Conservation (phyloP, 257 asterid species). For the Nicotiana undulata region DNA sequence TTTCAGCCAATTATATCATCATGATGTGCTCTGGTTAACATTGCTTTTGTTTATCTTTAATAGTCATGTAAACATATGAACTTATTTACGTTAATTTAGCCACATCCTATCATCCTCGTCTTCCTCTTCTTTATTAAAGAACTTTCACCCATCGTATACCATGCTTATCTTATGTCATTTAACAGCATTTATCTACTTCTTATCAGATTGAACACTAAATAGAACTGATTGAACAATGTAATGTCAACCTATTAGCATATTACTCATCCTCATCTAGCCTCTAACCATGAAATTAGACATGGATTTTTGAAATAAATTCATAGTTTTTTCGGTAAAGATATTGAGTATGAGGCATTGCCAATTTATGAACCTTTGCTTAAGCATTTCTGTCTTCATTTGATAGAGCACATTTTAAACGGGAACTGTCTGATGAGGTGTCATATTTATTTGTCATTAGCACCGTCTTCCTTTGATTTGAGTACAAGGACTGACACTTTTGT, state of each 20-base stretch:
- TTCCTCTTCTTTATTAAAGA: not conserved
- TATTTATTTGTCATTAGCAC: not conserved
- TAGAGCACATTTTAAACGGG: not conserved
- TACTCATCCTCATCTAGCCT: not conserved
- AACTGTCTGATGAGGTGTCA: not conserved
- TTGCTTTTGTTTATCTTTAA: not conserved
- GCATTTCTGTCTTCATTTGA: not conserved
- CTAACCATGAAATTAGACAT: not conserved
- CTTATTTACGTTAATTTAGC: not conserved
- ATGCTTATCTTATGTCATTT: not conserved
- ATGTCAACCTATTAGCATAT: not conserved
- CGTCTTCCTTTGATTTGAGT: not conserved
- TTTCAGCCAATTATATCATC: not conserved
- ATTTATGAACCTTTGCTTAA: not conserved
- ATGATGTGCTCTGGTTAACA: not conserved
- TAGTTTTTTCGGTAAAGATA: not conserved
- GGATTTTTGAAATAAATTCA: not conserved
- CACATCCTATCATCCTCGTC: not conserved
- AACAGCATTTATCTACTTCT: not conserved
- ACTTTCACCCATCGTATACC: not conserved
- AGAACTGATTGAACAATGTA: not conserved
- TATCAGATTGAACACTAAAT: not conserved
- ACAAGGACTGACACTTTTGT: constrained; percentile 34
- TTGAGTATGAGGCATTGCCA: not conserved
- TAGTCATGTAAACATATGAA: not conserved